Base-by-base conservation (phyloP, 768 basidiomycete species). In the Rickenella mellea region DNA sequence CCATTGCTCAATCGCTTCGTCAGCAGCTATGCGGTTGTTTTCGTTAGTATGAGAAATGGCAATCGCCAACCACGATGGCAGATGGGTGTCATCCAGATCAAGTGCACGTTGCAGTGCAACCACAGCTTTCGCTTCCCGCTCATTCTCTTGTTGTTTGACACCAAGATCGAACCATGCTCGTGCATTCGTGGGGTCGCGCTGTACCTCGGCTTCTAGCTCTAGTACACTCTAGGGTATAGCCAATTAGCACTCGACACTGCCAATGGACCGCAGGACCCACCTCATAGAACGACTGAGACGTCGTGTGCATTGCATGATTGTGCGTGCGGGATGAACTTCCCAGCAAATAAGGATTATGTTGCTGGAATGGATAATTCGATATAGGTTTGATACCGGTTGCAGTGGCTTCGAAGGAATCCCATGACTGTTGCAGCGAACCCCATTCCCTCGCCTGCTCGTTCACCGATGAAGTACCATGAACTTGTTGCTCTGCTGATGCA, bases 141-240 rank as follows among this genome's bases (percentile, higher is more conserved):
- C 96, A 57, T 93, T 96, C 62, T 96, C 93, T 60, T 99, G 96
- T 55, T 98, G 96, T 61, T 88, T 92, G 38, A 99, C 81, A 20
- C 96, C 96, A 39, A 98, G 80, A 50, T 84, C 76, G 55, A 76
- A 93, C 96, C 96, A 99, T 7, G 81, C 83, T 27, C 62, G 50
- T 4, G 85, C 78, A 51, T 85, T 74, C 7, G 58, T 64, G 47
- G 82, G 78, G 52, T 91, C 74, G 29, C 71, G 74, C 55, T 94
- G 88, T 11, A 94, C 91, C 20, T 72, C 73, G 6, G 94, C 94
- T 64, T 99, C 94, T 10, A 90, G 68, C 57, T 91, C 83, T 24
- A 97, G 67, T 7, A 97, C 78, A 50, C 73, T 84, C 91, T 97
- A 63, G 39, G 53, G 14, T 48, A 47, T 25, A 38, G 27, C 26